Evolutionary conservation across 2,329 filamentous ascomycete species (phyloP), one percentile per base, ranked within the genome.

Genomic region (Pseudocercospora fuligena): DNA sequence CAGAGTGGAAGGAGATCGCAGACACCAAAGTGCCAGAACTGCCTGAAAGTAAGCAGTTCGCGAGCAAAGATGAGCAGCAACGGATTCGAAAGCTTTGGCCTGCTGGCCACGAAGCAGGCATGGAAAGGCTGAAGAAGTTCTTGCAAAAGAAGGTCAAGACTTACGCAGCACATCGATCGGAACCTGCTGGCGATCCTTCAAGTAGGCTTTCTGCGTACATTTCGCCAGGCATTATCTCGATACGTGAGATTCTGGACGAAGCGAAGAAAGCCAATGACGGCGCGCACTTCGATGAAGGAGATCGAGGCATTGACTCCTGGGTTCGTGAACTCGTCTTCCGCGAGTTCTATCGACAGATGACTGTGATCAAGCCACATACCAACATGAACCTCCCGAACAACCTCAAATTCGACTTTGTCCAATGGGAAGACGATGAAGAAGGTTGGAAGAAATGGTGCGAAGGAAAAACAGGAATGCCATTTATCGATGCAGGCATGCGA

Each of bases 1-100:
- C 85, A 31, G 79, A 78, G 2, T 88, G 88, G 65, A 77, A 80
- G 9, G 74, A 82, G 0, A 75, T 93, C 0, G 94, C 94, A 71
- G 83, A 87, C 1, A 81, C 81, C 57, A 69, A 81, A 70, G 72
- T 80, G 0, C 81, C 81, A 1, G 64, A 72, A 0, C 68, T 79
- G 14, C 78, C 78, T 16, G 74, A 80, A 53, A 80, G 77, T 69
- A 83, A 84, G 67, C 73, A 77, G 46, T 83, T 81, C 64, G 63
- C 69, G 5, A 77, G 68, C 11, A 72, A 80, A 4, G 78, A 81
- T 59, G 80, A 82, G 19, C 72, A 70, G 16, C 77, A 80, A 16
- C 73, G 78, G 14, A 78, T 83, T 9, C 76, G 81, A 19, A 79
- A 79, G 47, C 75, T 83, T 5, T 84, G 81, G 82, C 82, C 82